Percentiles rank a stretch among this genome's conserved stretches.
Evolutionary conservation across 345 rosid genomes (phyloP).

Genomic region (Durio zibethinus): DNA sequence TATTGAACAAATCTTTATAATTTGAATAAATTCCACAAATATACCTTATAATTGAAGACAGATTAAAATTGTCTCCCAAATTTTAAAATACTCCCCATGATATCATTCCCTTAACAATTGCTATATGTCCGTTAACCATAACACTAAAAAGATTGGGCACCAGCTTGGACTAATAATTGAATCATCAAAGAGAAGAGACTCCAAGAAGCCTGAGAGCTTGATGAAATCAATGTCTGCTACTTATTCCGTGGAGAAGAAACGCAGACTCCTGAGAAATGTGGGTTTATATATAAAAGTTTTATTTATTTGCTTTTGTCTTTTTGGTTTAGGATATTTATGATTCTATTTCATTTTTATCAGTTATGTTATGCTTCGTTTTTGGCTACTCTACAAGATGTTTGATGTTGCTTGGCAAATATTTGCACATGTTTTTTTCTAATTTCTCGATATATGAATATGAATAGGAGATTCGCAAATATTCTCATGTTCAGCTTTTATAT

Average conservation of each 20-base stretch:
- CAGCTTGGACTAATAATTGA: neutral
- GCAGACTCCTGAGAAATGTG: slow-evolving; percentile 36
- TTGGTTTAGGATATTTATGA: neutral
- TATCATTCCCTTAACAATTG: too few relatives aligned
- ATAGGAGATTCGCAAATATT: neutral
- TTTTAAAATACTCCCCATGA: too few relatives aligned
- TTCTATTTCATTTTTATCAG: neutral
- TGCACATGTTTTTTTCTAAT: neutral
- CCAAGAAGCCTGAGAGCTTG: slow-evolving; percentile 11
- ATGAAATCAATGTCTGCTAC: slow-evolving; percentile 48
- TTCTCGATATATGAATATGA: neutral
- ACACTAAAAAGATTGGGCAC: neutral
- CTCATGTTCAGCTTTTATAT: too few relatives aligned
- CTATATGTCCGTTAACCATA: too few relatives aligned
- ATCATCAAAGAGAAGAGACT: neutral
- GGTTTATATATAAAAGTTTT: neutral
- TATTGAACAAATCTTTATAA: too few relatives aligned
- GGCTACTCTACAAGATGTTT: neutral
- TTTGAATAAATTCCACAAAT: too few relatives aligned
- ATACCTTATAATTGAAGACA: too few relatives aligned
- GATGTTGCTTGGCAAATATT: neutral
- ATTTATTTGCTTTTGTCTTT: neutral
- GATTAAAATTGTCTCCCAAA: too few relatives aligned
- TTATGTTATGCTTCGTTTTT: neutral
- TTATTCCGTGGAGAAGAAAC: slow-evolving; percentile 36